Conservation (phyloP, 2,329 filamentous ascomycete species). For the Cercospora brassicicola region DNA sequence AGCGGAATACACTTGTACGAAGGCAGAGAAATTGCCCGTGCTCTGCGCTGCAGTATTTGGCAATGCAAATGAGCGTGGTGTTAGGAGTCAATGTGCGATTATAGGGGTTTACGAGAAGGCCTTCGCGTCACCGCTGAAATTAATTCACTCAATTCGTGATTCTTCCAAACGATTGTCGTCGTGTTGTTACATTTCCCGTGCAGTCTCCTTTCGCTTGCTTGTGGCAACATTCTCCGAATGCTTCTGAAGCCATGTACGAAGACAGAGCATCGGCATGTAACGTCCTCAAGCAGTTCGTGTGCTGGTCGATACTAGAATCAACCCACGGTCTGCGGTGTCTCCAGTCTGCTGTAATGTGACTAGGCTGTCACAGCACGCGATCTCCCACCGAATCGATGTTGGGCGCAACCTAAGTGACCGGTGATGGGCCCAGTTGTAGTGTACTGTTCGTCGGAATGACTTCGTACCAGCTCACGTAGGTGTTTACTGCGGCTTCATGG, state of each 20-base stretch:
- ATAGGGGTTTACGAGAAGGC: not conserved
- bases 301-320: not conserved
- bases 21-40: not conserved
- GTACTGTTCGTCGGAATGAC: not conserved
- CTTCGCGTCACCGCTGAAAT: not conserved
- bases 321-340: not conserved
- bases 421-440: not conserved
- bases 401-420: not conserved
- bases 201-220: not conserved
- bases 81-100: not conserved
- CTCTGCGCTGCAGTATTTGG: not conserved
- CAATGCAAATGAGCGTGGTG: not conserved
- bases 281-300: not conserved
- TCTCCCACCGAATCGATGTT: not conserved
- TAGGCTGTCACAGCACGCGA: not conserved
- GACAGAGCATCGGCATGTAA: not conserved
- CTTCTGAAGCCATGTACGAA: not conserved
- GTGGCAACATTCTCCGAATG: not conserved
- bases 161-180: not conserved
- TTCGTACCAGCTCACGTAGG: not conserved
- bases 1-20: not conserved
- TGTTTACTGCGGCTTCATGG: not conserved
- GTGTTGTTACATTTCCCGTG: not conserved
- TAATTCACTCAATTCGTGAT: not conserved
- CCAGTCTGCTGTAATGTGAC: not conserved